Conservation (phyloP, 345 rosid species). For the Eutrema heterophyllum region DNA sequence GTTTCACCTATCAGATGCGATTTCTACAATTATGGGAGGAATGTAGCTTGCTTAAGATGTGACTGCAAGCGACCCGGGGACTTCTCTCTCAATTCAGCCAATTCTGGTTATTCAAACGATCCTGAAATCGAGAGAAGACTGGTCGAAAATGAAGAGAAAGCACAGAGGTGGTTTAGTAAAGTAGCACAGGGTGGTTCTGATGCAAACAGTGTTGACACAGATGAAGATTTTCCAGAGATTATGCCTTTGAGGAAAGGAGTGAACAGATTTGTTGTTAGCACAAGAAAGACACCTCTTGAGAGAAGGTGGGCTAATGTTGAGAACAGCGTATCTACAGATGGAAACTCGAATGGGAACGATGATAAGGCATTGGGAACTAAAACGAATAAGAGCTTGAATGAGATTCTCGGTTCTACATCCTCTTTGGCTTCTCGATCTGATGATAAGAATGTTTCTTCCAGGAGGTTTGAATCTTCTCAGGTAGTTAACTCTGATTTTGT, state of each 20-base stretch:
- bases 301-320: conserved; percentile 60
- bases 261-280: conserved; percentile 85
- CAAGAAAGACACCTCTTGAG: conserved; percentile 86
- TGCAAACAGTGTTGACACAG: conserved; percentile 50
- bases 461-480: conserved; percentile 32
- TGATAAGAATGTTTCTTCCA: conserved; percentile 12
- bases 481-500: conserved; percentile 40
- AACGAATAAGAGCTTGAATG: conserved; percentile 36
- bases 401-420: conserved; percentile 42
- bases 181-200: conserved; percentile 58
- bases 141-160: conserved; percentile 80
- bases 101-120: conserved; percentile 32
- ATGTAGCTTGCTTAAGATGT: conserved; percentile 84
- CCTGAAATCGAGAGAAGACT: conserved; percentile 48
- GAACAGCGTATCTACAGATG: conserved; percentile 12
- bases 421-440: conserved; percentile 23
- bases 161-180: conserved; percentile 69
- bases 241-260: conserved; percentile 95
- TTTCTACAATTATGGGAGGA: conserved; percentile 73
- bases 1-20: conserved; percentile 56
- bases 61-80: conserved; percentile 77
- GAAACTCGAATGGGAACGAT: conserved; percentile 16
- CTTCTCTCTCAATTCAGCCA: conserved; percentile 24
- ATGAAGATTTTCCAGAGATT: conserved; percentile 86
- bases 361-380: conserved; percentile 18